Base-by-base conservation (phyloP, 1,284 basidiomycete species). In the Pascua sp. region DNA sequence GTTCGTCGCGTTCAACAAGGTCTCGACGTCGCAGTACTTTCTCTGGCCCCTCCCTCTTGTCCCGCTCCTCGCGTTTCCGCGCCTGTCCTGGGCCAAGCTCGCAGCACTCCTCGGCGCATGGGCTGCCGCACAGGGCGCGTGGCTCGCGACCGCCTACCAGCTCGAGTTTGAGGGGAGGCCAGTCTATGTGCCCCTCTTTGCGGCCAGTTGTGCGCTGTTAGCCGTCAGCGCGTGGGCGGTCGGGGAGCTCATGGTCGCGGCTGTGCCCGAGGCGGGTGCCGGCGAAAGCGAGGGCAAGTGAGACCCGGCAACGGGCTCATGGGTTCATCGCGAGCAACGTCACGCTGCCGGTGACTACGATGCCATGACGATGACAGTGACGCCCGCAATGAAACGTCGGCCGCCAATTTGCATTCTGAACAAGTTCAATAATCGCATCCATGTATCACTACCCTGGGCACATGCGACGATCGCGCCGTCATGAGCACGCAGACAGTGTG, bases 21-120 rank as follows among this genome's bases (percentile, higher is more conserved):
- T 99, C 45, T 96, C 92, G 82, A 99, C 96, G 0, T 95, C 91
- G 1, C 77, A 98, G 88, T 99, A 99, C 79, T 98, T 98, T 77
- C 82, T 97, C 49, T 99, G 96, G 96, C 98, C 95, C 72, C 84
- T 94, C 8, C 86, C 93, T 61, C 85, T 98, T 60, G 77, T 98
- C 0, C 94, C 96, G 0, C 81, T 96, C 11, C 80, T 91, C 4
- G 86, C 90, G 0, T 82, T 79, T 13, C 73, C 95, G 0, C 70
- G 76, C 0, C 79, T 91, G 39, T 78, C 84, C 0, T 73, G 74
- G 32, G 54, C 68, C 15, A 78, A 80, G 11, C 80, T 80, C 0
- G n/a, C 80, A 3, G 49, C 73, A 3, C 81, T 83, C 51, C 57
- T 85, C 0, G 77, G 64, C 0, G 79, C 86, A 0, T 99, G 96